Conservation (phyloP, 2,329 filamentous ascomycete genomes). For the Colletotrichum lini region DNA sequence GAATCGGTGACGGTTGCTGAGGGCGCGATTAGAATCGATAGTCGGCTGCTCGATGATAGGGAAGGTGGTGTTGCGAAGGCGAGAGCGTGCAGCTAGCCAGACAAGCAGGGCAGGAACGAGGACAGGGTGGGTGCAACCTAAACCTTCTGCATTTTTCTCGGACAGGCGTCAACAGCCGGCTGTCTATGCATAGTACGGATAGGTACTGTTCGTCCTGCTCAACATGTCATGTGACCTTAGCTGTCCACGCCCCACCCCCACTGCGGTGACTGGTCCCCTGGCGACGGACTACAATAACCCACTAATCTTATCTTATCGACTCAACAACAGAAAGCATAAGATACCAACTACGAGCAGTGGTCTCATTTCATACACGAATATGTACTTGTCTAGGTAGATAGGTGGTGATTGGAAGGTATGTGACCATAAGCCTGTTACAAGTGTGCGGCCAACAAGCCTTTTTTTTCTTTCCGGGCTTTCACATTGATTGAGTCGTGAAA, state of each 20-base stretch:
- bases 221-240: constrained; percentile 12
- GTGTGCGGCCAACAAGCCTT: too few species aligned
- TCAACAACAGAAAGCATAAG: background rate
- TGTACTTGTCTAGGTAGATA: background rate
- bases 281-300: background rate
- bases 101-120: constrained; percentile 29
- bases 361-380: background rate
- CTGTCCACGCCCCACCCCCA: too few species aligned
- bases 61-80: constrained; percentile 29
- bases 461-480: background rate
- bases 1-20: background rate
- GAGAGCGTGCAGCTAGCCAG: constrained; percentile 32
- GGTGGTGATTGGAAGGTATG: too few species aligned
- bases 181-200: background rate
- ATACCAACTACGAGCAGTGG: background rate
- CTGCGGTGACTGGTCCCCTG: background rate
- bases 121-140: constrained; percentile 32
- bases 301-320: constrained; percentile 35
- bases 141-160: constrained; percentile 37
- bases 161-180: constrained; percentile 23
- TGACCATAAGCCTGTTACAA: background rate
- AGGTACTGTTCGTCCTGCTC: constrained; percentile 2
- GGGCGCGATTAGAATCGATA: constrained; percentile 4
- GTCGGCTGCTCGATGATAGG: constrained; percentile 14
- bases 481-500: background rate